Percentiles rank a stretch among this genome's conserved stretches.
phyloP scores from a whole-genome alignment of 2,329 filamentous ascomycete species.

The Magnaporthiopsis rhizophila region DNA sequence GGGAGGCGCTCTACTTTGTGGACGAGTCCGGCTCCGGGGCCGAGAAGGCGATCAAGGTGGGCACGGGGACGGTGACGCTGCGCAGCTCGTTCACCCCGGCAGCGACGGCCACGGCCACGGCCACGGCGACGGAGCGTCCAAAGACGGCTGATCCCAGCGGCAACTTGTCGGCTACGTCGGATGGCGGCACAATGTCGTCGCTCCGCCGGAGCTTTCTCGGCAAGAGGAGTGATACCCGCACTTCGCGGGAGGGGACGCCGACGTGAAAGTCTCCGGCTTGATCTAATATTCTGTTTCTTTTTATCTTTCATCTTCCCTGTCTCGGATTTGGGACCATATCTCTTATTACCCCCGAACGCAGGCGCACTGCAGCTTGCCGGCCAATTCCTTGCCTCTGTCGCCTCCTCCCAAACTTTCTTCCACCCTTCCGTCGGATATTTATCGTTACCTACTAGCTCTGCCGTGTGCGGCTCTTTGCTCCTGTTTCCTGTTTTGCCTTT shows the following conservation, averaged over 20 bases:
- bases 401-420: background rate
- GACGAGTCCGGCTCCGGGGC: constrained; percentile 63
- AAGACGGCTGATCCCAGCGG: constrained; percentile 30
- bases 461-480: background rate
- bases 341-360: background rate
- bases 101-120: constrained; percentile 8
- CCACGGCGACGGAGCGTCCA: constrained; percentile 32
- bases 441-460: background rate
- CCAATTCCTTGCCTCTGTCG: background rate
- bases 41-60: constrained; percentile 69
- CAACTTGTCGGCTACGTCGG: background rate
- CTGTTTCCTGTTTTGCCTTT: background rate
- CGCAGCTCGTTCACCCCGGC: constrained; percentile 60
- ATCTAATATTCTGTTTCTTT: background rate
- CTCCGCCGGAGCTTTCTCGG: constrained; percentile 47
- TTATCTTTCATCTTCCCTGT: background rate
- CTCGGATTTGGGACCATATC: background rate
- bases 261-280: constrained; percentile 6
- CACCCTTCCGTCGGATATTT: background rate
- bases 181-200: constrained; percentile 22
- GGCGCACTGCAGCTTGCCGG: too few relatives aligned
- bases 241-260: constrained; percentile 34
- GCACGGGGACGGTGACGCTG: constrained; percentile 62
- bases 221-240: constrained; percentile 36
- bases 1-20: constrained; percentile 85